Conservation (phyloP, 768 basidiomycete genomes). For the Exidia glandulosa region DNA sequence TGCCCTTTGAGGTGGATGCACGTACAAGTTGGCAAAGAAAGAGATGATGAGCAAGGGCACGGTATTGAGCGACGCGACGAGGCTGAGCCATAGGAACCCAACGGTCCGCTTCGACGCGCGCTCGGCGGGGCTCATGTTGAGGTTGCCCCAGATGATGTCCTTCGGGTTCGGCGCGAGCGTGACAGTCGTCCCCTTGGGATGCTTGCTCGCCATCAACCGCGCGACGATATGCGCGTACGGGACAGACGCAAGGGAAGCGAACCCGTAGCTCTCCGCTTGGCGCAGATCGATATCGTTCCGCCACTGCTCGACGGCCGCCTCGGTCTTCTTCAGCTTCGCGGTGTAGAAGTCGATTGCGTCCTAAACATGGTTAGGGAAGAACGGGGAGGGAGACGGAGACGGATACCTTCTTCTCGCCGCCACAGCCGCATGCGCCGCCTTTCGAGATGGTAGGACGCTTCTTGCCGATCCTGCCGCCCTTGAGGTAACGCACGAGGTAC, state of each 20-base stretch:
- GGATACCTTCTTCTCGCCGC: slow-evolving; percentile 54
- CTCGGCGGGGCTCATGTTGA: slow-evolving; percentile 61
- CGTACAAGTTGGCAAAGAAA: slow-evolving; percentile 80
- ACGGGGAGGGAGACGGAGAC: neutral
- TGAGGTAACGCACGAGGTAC: slow-evolving; percentile 82
- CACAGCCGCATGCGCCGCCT: slow-evolving; percentile 72
- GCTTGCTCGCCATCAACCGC: slow-evolving; percentile 53
- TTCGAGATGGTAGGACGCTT: slow-evolving; percentile 72
- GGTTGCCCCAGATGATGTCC: slow-evolving; percentile 88
- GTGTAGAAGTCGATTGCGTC: slow-evolving; percentile 94
- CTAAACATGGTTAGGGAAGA: slow-evolving; percentile 7
- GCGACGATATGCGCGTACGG: slow-evolving; percentile 85
- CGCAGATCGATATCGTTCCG: slow-evolving; percentile 60
- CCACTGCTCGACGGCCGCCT: slow-evolving; percentile 61
- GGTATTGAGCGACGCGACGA: slow-evolving; percentile 91
- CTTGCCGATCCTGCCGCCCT: slow-evolving; percentile 64
- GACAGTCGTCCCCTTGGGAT: slow-evolving; percentile 61
- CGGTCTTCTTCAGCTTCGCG: slow-evolving; percentile 45
- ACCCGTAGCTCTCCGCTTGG: slow-evolving; percentile 83
- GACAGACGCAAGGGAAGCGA: slow-evolving; percentile 82
- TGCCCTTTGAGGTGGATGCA: slow-evolving; percentile 4
- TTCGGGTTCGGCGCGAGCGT: slow-evolving; percentile 78
- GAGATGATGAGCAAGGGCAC: slow-evolving; percentile 86
- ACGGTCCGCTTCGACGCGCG: slow-evolving; percentile 52
- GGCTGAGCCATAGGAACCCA: slow-evolving; percentile 67